Evolutionary conservation across 2,329 filamentous ascomycete genomes (phyloP), one percentile per base, ranked within the genome.

Genomic region (Emmonsia crescens): DNA sequence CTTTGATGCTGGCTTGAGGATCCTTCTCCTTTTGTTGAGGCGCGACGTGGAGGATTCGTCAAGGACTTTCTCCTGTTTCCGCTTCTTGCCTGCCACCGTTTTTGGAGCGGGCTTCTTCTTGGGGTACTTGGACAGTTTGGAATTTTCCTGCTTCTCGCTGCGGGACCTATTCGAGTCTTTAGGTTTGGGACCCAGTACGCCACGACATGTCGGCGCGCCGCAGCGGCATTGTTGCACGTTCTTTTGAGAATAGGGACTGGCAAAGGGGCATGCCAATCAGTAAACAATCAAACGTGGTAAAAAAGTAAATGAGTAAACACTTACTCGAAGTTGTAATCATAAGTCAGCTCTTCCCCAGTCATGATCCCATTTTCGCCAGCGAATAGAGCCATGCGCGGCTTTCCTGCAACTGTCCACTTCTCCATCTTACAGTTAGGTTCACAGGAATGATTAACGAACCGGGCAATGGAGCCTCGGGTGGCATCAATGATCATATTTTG

Each of bases 401-500:
- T 91, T 33, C 92, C 92, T 57, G 87, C 87, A 60, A 99, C 94
- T 64, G 92, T 93, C 91, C 91, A 96, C 74, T 96, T 97, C 70
- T 96, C 91, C 92, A 99, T 97, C 65, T 89, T 85, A 76, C 93
- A 97, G 72, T 99, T 99, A 2, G 94, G 94, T 62, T 89, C 88
- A 76, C 94, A 99, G 21, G 91, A 96, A 74, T 99, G 94, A 73
- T 99, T 99, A 73, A 99, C 92, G 74, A 99, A 99, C 61, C 94
- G 89, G 70, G 94, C 93, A 75, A 97, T 96, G 66, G 90, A 96
- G 69, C 94, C 94, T 61, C 90, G 91, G 33, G 92, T 96, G 40
- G 93, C 94, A 77, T 99, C 94, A 66, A 99, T 96, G 69, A 97
- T 96, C 86, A 97, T 94, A 75, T 95, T 94, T 74, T 96, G 91